A percentile compares a stretch with the other conserved stretches of the same genome.
Conservation (phyloP, 1,284 basidiomycete genomes). For the Cutaneotrichosporon daszewskae region DNA sequence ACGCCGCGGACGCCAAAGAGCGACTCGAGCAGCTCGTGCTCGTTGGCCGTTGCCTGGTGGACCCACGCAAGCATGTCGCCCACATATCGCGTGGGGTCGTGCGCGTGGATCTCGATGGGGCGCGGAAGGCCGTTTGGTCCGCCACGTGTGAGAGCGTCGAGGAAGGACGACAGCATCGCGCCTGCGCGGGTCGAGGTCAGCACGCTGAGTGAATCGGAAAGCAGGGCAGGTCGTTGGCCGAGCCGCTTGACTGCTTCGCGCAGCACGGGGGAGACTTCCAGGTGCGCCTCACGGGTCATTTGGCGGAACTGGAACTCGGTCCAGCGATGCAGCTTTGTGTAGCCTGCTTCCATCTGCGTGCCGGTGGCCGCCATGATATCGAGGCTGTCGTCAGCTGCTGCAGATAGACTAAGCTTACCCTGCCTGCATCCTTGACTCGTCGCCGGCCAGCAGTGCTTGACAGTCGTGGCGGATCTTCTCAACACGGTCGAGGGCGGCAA, state of each 20-base stretch:
- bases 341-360: conserved; percentile 76
- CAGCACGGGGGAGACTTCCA: conserved; percentile 71
- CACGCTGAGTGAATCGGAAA: conserved; percentile 67
- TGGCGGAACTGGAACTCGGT: conserved; percentile 78
- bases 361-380: conserved; percentile 84
- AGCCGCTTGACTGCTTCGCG: conserved; percentile 69
- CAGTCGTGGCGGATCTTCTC: conserved; percentile 78
- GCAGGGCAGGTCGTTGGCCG: conserved; percentile 61
- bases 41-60: conserved; percentile 89
- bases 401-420: conserved; percentile 56
- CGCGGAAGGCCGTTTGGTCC: conserved; percentile 80
- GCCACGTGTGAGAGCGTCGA: conserved; percentile 81
- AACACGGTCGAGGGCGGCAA: conserved; percentile 79
- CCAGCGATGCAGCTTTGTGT: conserved; percentile 83
- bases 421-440: conserved; percentile 69
- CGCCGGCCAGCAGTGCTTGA: conserved; percentile 74
- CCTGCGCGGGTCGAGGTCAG: conserved; percentile 77
- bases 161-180: conserved; percentile 71
- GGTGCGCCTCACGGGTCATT: conserved; percentile 66
- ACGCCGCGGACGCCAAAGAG: conserved; percentile 67
- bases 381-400: conserved; percentile 51
- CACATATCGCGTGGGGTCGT: conserved; percentile 91
- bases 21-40: conserved; percentile 84
- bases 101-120: conserved; percentile 94
- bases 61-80: conserved; percentile 99